Percentiles rank a stretch among this genome's conserved stretches.
Evolutionary conservation across 139 green algal species (phyloP).

Genomic region (Coccomyxa sp.): DNA sequence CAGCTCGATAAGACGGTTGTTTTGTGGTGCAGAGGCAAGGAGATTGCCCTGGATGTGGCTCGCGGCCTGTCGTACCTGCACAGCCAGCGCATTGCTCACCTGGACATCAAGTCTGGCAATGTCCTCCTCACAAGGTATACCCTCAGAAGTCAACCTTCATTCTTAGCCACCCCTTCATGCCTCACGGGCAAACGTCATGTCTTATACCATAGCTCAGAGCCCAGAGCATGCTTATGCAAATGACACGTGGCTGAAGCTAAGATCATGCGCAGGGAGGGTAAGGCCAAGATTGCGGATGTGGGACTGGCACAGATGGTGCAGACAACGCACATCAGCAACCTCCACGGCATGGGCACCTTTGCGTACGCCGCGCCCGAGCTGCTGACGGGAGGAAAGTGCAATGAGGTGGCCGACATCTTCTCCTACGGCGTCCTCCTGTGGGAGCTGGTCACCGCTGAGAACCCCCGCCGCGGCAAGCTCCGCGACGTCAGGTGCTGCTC

Average conservation of each 20-base stretch:
- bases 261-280: slow-evolving; percentile 1
- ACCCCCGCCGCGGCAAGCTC: neutral
- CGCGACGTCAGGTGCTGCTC: slow-evolving; percentile 16
- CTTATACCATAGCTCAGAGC: neutral
- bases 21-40: neutral
- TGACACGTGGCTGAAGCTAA: neutral
- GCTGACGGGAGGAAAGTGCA: slow-evolving; percentile 24
- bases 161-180: neutral
- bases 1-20: neutral
- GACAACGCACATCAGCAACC: slow-evolving; percentile 1
- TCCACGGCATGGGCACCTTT: slow-evolving; percentile 6
- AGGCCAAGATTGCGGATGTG: slow-evolving; percentile 32
- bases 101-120: slow-evolving; percentile 27
- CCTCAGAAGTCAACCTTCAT: neutral
- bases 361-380: slow-evolving; percentile 28
- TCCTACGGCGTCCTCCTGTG: slow-evolving; percentile 11
- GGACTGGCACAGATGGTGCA: slow-evolving; percentile 16
- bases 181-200: neutral
- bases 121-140: slow-evolving; percentile 17
- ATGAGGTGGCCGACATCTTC: slow-evolving; percentile 29
- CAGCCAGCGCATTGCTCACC: slow-evolving; percentile 12
- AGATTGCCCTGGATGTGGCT: slow-evolving; percentile 18
- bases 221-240: neutral
- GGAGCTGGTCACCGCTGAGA: neutral
- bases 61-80: slow-evolving; percentile 26